Conservation (phyloP, 2,329 filamentous ascomycete genomes). For the Talaromyces sp. region DNA sequence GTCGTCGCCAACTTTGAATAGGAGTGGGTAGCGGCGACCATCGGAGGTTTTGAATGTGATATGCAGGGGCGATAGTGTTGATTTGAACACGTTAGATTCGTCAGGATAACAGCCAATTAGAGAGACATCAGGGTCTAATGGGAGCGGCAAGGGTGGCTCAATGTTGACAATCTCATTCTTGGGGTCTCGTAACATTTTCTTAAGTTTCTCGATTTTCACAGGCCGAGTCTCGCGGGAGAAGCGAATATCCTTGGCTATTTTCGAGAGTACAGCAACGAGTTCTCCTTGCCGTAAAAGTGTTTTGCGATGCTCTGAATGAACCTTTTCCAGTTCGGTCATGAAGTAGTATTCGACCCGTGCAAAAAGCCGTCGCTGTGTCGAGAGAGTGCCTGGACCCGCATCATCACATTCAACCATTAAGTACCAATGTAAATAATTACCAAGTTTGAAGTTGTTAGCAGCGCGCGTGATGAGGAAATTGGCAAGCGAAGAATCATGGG, state of each 20-base stretch:
- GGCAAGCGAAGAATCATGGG: constrained; percentile 80
- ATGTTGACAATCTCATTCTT: constrained; percentile 86
- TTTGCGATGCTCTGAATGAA: constrained; percentile 73
- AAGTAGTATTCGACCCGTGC: constrained; percentile 94
- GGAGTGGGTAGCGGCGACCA: constrained; percentile 80
- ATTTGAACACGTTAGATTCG: constrained; percentile 92
- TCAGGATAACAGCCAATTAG: constrained; percentile 80
- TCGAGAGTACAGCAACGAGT: constrained; percentile 81
- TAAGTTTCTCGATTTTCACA: constrained; percentile 80
- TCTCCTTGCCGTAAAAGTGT: constrained; percentile 85
- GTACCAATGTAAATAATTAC: constrained; percentile 98
- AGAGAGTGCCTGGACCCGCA: constrained; percentile 70
- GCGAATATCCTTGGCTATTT: constrained; percentile 86
- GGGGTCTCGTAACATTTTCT: constrained; percentile 80
- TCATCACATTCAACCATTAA: constrained; percentile 97
- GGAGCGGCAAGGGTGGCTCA: constrained; percentile 83
- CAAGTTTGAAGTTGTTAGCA: constrained; percentile 82
- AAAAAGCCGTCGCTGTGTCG: constrained; percentile 80
- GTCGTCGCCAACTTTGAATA: constrained; percentile 98
- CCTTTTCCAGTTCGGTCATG: constrained; percentile 80
- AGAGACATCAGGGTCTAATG: constrained; percentile 80
- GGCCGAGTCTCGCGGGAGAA: constrained; percentile 75
- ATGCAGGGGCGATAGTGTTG: constrained; percentile 86
- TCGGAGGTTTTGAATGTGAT: constrained; percentile 83
- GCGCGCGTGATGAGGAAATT: constrained; percentile 87